Percentiles rank a stretch among this genome's conserved stretches.
Evolutionary conservation across 768 basidiomycete species (phyloP).

Genomic region (Leccinum rimulosum): DNA sequence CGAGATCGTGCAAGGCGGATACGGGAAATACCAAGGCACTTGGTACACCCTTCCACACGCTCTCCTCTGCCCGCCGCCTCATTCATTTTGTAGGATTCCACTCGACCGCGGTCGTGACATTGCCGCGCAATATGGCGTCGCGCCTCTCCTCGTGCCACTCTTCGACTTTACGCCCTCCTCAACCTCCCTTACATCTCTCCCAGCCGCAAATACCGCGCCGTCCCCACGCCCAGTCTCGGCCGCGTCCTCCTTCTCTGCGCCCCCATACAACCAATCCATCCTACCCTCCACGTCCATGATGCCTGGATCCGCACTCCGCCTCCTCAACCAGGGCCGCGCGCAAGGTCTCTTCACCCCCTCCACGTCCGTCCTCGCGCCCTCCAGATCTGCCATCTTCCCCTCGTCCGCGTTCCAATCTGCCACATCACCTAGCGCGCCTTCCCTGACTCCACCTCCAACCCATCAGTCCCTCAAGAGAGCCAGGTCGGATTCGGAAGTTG

Average conservation of each 20-base stretch:
- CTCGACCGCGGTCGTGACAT: conserved; percentile 92
- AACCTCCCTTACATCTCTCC: conserved; percentile 65
- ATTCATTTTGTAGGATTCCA: conserved; percentile 71
- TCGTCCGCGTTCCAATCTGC: conserved; percentile 48
- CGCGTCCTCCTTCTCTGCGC: conserved; percentile 62
- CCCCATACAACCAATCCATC: conserved; percentile 49
- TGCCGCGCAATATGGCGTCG: conserved; percentile 88
- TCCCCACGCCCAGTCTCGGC: conserved; percentile 67
- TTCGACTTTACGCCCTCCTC: conserved; percentile 90
- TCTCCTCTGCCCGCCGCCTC: conserved; percentile 5
- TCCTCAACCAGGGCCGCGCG: conserved; percentile 81
- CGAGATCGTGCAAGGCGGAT: conserved; percentile 98
- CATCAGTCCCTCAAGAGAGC: conserved; percentile 54
- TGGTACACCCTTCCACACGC: conserved; percentile 57
- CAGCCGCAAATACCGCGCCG: conserved; percentile 44
- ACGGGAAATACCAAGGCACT: conserved; percentile 99
- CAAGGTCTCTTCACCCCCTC: conserved; percentile 86
- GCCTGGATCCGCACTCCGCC: conserved; percentile 81
- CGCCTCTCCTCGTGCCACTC: conserved; percentile 80
- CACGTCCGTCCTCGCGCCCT: conserved; percentile 54
- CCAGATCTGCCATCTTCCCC: conserved; percentile 50
- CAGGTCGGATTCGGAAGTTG: conserved; percentile 64
- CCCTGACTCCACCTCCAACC: conserved; percentile 51
- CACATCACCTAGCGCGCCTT: conserved; percentile 50
- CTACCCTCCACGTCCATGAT: conserved; percentile 83